Conservation (phyloP, 345 rosid species). For the Mallotus nudiflorus region DNA sequence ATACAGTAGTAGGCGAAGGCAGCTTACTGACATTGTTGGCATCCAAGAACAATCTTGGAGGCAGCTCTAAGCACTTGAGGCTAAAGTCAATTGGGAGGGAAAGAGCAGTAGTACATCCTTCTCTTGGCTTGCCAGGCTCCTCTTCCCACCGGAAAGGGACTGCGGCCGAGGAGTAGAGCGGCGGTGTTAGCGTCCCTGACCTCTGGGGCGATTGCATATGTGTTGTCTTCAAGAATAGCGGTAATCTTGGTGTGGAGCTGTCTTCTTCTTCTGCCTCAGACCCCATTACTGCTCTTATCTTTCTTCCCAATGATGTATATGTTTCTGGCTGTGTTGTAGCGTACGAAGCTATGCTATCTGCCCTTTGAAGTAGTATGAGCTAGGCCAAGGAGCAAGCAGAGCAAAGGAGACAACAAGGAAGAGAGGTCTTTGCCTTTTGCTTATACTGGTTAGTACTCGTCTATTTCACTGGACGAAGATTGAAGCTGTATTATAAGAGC, state of each 20-base stretch:
- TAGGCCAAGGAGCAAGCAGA: no score
- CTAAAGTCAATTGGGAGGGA: constrained; percentile 25
- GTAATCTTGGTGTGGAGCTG: constrained; percentile 33
- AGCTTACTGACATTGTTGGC: constrained; percentile 34
- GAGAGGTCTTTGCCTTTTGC: background rate
- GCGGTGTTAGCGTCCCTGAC: constrained; percentile 60
- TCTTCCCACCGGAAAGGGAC: constrained; percentile 94
- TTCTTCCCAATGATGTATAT: background rate
- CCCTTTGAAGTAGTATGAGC: background rate
- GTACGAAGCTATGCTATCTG: background rate
- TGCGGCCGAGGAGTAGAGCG: constrained; percentile 56
- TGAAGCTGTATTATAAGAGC: background rate
- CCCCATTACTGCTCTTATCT: constrained; percentile 21
- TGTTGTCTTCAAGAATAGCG: constrained; percentile 34
- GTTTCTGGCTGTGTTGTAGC: background rate
- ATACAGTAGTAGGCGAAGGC: constrained; percentile 48
- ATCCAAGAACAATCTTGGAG: constrained; percentile 65
- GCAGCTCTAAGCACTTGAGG: constrained; percentile 52
- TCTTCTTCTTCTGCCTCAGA: constrained; percentile 26
- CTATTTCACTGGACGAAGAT: no score
- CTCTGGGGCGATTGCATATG: constrained; percentile 51
- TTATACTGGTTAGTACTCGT: background rate
- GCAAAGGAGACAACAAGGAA: background rate
- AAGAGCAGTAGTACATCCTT: constrained; percentile 29
- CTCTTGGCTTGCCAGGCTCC: constrained; percentile 84